Conservation (phyloP, 495 filamentous ascomycete species). For the Lepraria neglecta region DNA sequence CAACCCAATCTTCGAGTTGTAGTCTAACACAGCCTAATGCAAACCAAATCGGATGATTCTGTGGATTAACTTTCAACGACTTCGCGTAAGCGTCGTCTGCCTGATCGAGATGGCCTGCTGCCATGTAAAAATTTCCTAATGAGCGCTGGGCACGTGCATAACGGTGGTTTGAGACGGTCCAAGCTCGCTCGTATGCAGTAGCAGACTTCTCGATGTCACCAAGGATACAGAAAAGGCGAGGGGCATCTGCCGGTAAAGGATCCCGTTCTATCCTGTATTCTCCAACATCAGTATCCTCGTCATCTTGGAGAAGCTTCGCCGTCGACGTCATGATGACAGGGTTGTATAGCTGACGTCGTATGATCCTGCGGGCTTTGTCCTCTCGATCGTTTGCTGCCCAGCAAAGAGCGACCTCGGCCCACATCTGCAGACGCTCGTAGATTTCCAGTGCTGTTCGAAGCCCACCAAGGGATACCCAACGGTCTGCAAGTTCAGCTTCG, state of each 20-base stretch:
- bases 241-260: conserved; percentile 73
- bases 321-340: conserved; percentile 21
- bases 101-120: conserved; percentile 54
- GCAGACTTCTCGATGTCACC: conserved; percentile 73
- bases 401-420: conserved; percentile 92
- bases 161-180: conserved; percentile 73
- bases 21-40: conserved; percentile 82
- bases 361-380: conserved; percentile 67
- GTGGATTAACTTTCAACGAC: conserved; percentile 68
- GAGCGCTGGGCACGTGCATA: conserved; percentile 86
- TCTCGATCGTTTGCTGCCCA: conserved; percentile 75
- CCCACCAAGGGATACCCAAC: conserved; percentile 82
- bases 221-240: conserved; percentile 85
- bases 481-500: conserved; percentile 83
- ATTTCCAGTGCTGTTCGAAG: conserved; percentile 89
- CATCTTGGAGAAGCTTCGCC: conserved; percentile 40
- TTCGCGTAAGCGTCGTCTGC: conserved; percentile 72
- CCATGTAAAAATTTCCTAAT: conserved; percentile 69
- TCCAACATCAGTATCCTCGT: conserved; percentile 40
- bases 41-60: conserved; percentile 81
- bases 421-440: conserved; percentile 89
- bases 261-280: conserved; percentile 43
- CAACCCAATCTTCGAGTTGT: conserved; percentile 64
- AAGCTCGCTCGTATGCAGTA: conserved; percentile 72
- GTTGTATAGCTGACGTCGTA: conserved; percentile 68